Base-by-base conservation (phyloP, 139 green algal genomes). In the Eudorina sp. region DNA sequence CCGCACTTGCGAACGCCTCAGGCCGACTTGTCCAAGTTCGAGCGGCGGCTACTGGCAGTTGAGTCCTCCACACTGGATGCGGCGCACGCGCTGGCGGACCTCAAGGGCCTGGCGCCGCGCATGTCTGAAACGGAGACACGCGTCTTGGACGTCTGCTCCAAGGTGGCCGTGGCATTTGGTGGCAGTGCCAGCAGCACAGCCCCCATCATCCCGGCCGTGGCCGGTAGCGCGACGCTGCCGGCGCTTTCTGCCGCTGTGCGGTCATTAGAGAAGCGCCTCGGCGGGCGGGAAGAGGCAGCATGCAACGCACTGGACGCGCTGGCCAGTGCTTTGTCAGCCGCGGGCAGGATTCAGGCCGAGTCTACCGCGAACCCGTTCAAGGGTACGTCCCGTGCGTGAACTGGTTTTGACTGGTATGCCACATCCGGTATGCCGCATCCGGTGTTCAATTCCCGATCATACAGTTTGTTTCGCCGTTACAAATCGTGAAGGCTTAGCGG, bases 361-460 rank as follows among this genome's bases (percentile, higher is more conserved):
- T 70, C 64, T 2, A 88, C 82, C 2, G 66, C 64, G 25, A 88
- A 88, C n/a, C 82, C 82, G 9, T 80, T 88, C 45, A 88, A 88
- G 36, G 82, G 82, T 88, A 21, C 18, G 82, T 84, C 72, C n/a
- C n/a, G n/a, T n/a, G n/a, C n/a, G n/a, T n/a, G n/a, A n/a, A n/a
- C n/a, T n/a, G n/a, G n/a, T n/a, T n/a, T n/a, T n/a, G n/a, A n/a
- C n/a, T n/a, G n/a, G n/a, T n/a, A n/a, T n/a, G n/a, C n/a, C n/a
- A n/a, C n/a, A n/a, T n/a, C n/a, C n/a, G n/a, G n/a, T n/a, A n/a
- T n/a, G n/a, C n/a, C n/a, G n/a, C n/a, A n/a, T n/a, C n/a, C n/a
- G n/a, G n/a, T n/a, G n/a, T n/a, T n/a, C n/a, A n/a, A n/a, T n/a
- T n/a, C n/a, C n/a, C n/a, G n/a, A n/a, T n/a, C n/a, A n/a, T n/a